phyloP scores from a whole-genome alignment of 257 asterid species.

The Penstemon newberryi region DNA sequence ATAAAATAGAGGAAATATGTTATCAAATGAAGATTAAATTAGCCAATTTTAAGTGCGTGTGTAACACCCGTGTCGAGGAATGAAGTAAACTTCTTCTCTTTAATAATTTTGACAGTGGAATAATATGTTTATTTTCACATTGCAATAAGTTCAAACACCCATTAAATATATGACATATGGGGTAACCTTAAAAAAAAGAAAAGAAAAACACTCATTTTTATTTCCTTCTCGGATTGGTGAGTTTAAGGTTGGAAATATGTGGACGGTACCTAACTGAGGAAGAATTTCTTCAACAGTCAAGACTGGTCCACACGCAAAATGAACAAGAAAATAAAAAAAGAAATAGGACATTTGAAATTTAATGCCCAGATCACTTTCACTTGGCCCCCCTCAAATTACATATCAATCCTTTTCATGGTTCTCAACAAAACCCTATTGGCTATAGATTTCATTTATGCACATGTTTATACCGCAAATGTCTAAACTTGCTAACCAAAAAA shows the following conservation, averaged over 20 bases:
- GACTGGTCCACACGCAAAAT: conserved; percentile 47
- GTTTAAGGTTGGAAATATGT: conserved; percentile 7
- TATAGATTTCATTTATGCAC: conserved; percentile 28
- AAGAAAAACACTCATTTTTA: too few relatives aligned
- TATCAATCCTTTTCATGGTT: conserved; percentile 26
- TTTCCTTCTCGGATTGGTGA: too few relatives aligned
- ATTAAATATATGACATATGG: too few relatives aligned
- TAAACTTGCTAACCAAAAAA: conserved; percentile 27
- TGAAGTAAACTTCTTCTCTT: too few relatives aligned
- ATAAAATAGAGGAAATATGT: too few relatives aligned
- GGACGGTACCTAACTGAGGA: conserved; percentile 20
- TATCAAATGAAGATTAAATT: too few relatives aligned
- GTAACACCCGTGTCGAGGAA: too few relatives aligned
- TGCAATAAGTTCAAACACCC: too few relatives aligned
- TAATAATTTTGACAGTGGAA: too few relatives aligned
- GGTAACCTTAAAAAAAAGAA: too few relatives aligned
- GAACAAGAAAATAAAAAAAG: conserved; percentile 14
- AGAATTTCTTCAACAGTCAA: conserved; percentile 29
- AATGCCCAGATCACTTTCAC: conserved; percentile 4
- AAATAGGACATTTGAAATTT: not conserved
- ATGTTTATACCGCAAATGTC: conserved; percentile 27
- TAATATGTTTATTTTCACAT: too few relatives aligned
- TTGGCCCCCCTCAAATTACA: not conserved
- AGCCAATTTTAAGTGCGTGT: too few relatives aligned
- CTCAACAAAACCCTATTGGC: conserved; percentile 10